Base-by-base conservation (phyloP, 1,139 yeast genomes). In the Debaryomyces robertsiae region DNA sequence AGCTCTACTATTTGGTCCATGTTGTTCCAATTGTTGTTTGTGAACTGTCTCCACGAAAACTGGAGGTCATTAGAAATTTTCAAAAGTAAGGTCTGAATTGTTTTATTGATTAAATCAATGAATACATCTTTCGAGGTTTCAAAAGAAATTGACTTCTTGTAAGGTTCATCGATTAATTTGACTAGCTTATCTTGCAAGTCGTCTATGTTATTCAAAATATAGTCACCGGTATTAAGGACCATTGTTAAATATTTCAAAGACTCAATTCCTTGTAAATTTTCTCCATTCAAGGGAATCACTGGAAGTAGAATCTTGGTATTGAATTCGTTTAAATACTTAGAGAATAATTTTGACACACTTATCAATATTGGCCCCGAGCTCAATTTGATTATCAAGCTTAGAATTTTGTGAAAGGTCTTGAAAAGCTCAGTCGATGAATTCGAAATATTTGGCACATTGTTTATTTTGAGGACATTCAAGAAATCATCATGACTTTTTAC, bases 391-490 rank as follows among this genome's bases (percentile, higher is more conserved):
- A 88, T 74, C 57, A 90, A 97, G 7, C 82, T 72, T 30, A 93
- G 65, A 9, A 86, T 67, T 40, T 82, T 82, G 42, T 95, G 78
- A 58, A 86, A 90, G 4, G 78, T 67, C 50, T 89, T 79, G 61
- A 93, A 91, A 32, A 93, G 63, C 49, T 93, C 98, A 1, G 95
- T 89, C 6, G 96, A 85, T 0, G 96, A 87, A 28, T 83, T 84
- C 7, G 89, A 72, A 11, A 89, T 87, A 46, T 81, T 75, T 1
- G 85, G 82, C 9, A 67, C 67, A 44, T 61, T 66, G 39, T 77
- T 73, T 42, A 63, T 68, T 54, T 59, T 70, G 51, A 63, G 61
- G 38, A 70, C 65, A 16, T 57, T 62, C 48, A 58, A 43, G 32
- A 70, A 57, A 7, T 64, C 73, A 6, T 53, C 51, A n/a, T 46